phyloP scores from a whole-genome alignment of 495 filamentous ascomycete genomes.

The Aspergillus sclerotioniger region DNA sequence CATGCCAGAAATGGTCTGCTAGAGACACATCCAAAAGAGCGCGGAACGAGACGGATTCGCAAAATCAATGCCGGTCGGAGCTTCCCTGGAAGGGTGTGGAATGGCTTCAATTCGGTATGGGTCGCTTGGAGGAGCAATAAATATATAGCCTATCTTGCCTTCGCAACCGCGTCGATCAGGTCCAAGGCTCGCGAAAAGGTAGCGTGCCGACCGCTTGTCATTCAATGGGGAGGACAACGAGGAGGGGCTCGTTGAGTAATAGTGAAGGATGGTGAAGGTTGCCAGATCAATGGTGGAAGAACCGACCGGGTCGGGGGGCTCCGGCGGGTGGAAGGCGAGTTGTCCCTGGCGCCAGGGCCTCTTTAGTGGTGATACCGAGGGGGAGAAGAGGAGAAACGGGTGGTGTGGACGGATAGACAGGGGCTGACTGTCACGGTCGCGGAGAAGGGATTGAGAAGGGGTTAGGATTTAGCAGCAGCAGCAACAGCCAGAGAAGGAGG shows the following conservation, averaged over 20 bases:
- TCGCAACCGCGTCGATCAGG: too few relatives aligned
- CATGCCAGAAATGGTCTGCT: neutral
- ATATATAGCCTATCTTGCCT: too few relatives aligned
- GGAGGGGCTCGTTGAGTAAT: neutral
- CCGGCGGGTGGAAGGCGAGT: conserved; percentile 8
- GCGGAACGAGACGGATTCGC: neutral
- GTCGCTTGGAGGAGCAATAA: too few relatives aligned
- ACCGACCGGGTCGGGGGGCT: conserved; percentile 4
- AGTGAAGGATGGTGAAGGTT: neutral
- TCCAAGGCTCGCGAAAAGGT: too few relatives aligned
- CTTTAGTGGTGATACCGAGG: neutral
- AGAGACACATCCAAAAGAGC: neutral
- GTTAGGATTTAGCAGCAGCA: neutral
- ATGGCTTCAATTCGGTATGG: too few relatives aligned
- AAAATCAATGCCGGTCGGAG: too few relatives aligned
- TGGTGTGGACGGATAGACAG: neutral
- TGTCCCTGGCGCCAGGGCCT: conserved; percentile 5
- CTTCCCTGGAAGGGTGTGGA: too few relatives aligned
- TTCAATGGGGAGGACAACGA: neutral
- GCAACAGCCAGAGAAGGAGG: neutral
- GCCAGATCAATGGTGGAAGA: conserved; percentile 5
- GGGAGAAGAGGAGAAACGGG: neutral
- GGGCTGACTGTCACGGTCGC: neutral
- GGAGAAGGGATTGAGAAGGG: neutral
- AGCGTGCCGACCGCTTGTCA: too few relatives aligned